These are phyloP conservation scores for Globisporangium paddicum DNA, from an alignment of 352 stramenopile genomes.

Conservation along the genomic window DNA sequence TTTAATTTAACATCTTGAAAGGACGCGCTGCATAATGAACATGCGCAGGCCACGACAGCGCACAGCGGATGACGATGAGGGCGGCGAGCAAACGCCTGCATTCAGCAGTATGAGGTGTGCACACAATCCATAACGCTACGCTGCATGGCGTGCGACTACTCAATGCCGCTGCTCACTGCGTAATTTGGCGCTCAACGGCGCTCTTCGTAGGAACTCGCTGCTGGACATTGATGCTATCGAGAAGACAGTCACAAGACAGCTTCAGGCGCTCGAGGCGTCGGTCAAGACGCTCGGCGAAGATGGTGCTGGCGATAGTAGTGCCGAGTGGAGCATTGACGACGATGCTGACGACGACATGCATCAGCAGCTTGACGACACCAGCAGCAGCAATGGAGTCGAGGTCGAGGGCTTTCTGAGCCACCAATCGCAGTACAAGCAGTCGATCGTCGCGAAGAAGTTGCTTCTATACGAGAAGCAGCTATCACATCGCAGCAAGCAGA, in stretches of 20 bases:
- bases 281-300: conserved; percentile 12
- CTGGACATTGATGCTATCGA: conserved; percentile 25
- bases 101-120: conserved; percentile 31
- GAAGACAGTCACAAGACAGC: conserved; percentile 20
- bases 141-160: neutral
- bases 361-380: conserved; percentile 11
- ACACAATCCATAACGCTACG: neutral
- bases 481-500: conserved; percentile 28
- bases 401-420: conserved; percentile 38
- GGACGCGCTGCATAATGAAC: neutral
- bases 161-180: neutral
- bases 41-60: neutral
- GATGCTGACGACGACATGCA: conserved; percentile 6
- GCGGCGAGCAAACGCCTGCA: neutral
- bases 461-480: conserved; percentile 49
- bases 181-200: neutral
- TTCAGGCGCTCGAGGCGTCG: conserved; percentile 12
- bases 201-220: conserved; percentile 13
- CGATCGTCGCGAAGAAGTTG: conserved; percentile 48
- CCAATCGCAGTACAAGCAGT: conserved; percentile 34
- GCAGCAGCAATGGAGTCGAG: conserved; percentile 10
- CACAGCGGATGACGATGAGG: neutral
- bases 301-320: neutral
- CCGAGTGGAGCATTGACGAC: neutral
- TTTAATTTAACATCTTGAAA: neutral